These are phyloP conservation scores for Mucor indicus DNA, from an alignment of 371 early-diverging fungal species.

Conservation along the genomic window DNA sequence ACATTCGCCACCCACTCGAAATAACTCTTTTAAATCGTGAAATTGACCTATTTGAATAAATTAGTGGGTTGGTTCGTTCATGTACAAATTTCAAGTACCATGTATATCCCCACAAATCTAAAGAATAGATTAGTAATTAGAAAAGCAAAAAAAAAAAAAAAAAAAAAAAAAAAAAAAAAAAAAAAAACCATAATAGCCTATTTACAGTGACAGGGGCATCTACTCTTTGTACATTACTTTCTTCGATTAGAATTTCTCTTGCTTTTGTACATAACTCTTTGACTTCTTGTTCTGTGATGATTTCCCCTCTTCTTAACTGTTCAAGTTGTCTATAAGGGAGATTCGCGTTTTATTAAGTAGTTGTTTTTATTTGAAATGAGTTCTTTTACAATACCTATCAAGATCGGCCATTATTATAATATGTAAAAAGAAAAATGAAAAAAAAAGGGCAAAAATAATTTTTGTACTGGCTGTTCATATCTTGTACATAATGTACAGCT, in stretches of 20 bases:
- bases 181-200: constrained; percentile 1
- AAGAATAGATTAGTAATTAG: not conserved
- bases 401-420: constrained; percentile 18
- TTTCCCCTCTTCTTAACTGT: constrained; percentile 84
- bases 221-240: constrained; percentile 94
- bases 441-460: not conserved
- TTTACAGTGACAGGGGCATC: constrained; percentile 96
- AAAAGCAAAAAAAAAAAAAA: not conserved
- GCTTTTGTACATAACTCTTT: constrained; percentile 92
- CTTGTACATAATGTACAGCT: too few relatives aligned
- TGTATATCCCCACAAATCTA: constrained; percentile 99
- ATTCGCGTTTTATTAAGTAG: not conserved
- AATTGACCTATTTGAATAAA: constrained; percentile 73
- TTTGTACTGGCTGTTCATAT: too few relatives aligned
- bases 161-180: not conserved
- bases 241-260: constrained; percentile 92
- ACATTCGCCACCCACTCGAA: constrained; percentile 94
- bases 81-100: constrained; percentile 35
- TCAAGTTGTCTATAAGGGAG: constrained; percentile 81
- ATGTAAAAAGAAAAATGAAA: not conserved
- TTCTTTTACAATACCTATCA: too few relatives aligned
- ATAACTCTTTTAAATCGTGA: constrained; percentile 94
- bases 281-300: constrained; percentile 90
- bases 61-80: not conserved
- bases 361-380: not conserved